Percentiles rank a stretch among this genome's conserved stretches.
Conservation (phyloP, 192 early-diverging fungal genomes). For the Spizellomyces sp. region DNA sequence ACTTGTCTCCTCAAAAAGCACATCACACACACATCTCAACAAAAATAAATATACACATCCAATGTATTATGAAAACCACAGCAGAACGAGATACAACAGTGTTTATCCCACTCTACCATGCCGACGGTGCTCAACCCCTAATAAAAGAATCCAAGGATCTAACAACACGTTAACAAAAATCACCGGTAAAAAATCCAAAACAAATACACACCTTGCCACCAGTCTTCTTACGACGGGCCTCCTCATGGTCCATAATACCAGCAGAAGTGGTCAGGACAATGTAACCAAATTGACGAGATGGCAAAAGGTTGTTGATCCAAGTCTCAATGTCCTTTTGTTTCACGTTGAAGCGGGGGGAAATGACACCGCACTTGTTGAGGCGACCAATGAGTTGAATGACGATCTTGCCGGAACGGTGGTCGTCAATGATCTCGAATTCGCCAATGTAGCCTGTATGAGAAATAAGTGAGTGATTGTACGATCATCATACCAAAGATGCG, state of each 20-base stretch:
- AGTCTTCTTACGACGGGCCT: slow-evolving; percentile 94
- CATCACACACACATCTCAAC: too few relatives aligned
- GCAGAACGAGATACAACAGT: too few relatives aligned
- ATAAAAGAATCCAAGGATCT: slow-evolving; percentile 92
- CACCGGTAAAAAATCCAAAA: slow-evolving; percentile 46
- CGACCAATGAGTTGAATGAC: slow-evolving; percentile 98
- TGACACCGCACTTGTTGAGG: slow-evolving; percentile 99
- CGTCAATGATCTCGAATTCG: slow-evolving; percentile 98
- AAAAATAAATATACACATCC: too few relatives aligned
- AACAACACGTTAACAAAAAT: slow-evolving; percentile 9
- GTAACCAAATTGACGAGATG: slow-evolving; percentile 98
- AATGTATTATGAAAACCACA: too few relatives aligned
- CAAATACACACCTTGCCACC: slow-evolving; percentile 83
- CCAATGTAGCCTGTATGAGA: slow-evolving; percentile 86
- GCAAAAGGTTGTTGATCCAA: slow-evolving; percentile 95
- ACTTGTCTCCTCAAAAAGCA: too few relatives aligned
- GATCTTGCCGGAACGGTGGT: slow-evolving; percentile 97
- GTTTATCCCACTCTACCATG: neutral
- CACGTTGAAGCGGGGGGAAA: slow-evolving; percentile 98
- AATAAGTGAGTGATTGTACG: slow-evolving; percentile 7
- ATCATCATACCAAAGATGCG: neutral
- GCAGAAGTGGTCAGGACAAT: slow-evolving; percentile 89
- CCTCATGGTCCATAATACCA: slow-evolving; percentile 99
- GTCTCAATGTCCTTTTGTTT: slow-evolving; percentile 93
- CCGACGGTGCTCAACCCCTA: slow-evolving; percentile 42